Evolutionary conservation across 2,329 filamentous ascomycete genomes (phyloP).

Genomic region (Colletotrichum sp.): DNA sequence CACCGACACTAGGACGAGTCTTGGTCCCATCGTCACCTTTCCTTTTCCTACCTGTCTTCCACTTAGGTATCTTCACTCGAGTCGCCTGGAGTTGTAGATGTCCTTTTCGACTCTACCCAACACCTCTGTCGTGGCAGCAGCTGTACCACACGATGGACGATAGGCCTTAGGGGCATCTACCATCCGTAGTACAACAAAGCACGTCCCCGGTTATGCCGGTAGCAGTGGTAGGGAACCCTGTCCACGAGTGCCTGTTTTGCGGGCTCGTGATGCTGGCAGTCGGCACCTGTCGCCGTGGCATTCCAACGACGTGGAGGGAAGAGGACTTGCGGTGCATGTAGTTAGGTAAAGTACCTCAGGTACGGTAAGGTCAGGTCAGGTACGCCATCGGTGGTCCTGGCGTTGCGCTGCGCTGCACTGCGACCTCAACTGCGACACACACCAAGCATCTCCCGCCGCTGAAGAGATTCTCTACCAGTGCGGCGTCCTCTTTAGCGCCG

Average conservation of each 20-base stretch:
- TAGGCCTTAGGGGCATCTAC: background rate
- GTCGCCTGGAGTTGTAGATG: background rate
- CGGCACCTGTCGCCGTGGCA: slow-evolving; percentile 1
- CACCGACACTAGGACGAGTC: background rate
- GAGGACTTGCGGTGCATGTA: background rate
- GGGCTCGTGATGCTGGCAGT: background rate
- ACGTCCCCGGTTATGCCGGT: slow-evolving; percentile 12
- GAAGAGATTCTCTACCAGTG: background rate
- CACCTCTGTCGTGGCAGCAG: background rate
- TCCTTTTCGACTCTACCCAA: background rate
- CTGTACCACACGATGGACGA: background rate
- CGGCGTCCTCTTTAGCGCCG: slow-evolving; percentile 2
- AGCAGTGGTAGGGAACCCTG: background rate
- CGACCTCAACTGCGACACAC: background rate
- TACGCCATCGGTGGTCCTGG: background rate
- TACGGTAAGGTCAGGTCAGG: background rate
- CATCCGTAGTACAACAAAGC: background rate
- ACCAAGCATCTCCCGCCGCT: background rate
- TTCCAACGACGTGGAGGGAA: background rate
- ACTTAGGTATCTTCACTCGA: background rate
- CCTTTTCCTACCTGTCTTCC: background rate
- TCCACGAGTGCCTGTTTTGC: background rate
- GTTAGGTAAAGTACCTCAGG: background rate
- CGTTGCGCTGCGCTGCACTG: background rate
- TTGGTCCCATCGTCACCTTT: background rate